Conservation (phyloP, 495 filamentous ascomycete genomes). For the Aspergillus sclerotioniger region DNA sequence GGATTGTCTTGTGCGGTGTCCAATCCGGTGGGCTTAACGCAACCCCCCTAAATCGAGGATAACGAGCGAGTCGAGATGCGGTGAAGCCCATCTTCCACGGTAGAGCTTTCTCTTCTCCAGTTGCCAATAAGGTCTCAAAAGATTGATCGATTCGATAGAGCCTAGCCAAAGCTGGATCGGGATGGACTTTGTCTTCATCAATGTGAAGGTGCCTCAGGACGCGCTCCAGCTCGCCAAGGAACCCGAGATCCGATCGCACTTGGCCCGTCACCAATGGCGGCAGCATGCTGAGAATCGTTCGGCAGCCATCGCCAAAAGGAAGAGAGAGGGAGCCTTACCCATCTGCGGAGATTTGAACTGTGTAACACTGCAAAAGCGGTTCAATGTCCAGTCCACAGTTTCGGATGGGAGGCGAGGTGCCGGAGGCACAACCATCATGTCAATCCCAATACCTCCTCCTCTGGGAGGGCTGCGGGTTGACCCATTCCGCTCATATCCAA, state of each 20-base stretch:
- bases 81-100: background rate
- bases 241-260: slow-evolving; percentile 29
- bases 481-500: slow-evolving; percentile 39
- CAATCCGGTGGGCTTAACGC: background rate
- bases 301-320: slow-evolving; percentile 10
- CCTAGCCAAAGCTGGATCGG: background rate
- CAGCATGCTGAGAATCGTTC: slow-evolving; percentile 12
- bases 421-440: background rate
- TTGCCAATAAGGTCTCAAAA: background rate
- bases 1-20: no score
- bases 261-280: slow-evolving; percentile 31
- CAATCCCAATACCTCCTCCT: slow-evolving; percentile 11
- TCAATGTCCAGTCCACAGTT: background rate
- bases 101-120: background rate
- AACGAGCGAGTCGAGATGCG: background rate
- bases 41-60: no score
- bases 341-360: slow-evolving; percentile 5
- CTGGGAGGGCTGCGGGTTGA: slow-evolving; percentile 38
- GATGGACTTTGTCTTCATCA: slow-evolving; percentile 31
- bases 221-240: slow-evolving; percentile 29
- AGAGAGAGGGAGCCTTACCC: background rate
- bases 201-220: slow-evolving; percentile 28
- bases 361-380: background rate
- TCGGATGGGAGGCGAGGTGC: background rate
- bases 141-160: background rate